A percentile compares a stretch with the other conserved stretches of the same genome.
Evolutionary conservation across 352 stramenopile genomes (phyloP).

Genomic region (Globisporangium apiculatum): DNA sequence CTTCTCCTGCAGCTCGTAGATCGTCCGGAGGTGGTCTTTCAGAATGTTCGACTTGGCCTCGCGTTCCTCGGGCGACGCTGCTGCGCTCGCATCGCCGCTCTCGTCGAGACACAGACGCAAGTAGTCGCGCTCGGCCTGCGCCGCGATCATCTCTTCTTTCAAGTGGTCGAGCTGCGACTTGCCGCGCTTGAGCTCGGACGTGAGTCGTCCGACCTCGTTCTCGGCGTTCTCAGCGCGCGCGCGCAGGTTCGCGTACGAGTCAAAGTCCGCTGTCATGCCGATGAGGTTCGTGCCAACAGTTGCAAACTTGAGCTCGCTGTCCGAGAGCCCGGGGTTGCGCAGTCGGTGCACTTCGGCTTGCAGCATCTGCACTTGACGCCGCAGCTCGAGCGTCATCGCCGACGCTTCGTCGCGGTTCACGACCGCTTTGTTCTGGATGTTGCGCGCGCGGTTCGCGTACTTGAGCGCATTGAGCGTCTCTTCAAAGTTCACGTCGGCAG

Average conservation of each 20-base stretch:
- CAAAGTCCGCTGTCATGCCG: conserved; percentile 59
- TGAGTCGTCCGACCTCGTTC: conserved; percentile 69
- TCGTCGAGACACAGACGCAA: conserved; percentile 68
- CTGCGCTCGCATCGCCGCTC: conserved; percentile 10
- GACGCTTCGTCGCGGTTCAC: conserved; percentile 82
- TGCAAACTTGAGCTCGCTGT: conserved; percentile 67
- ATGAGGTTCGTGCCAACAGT: conserved; percentile 57
- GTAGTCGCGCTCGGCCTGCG: conserved; percentile 78
- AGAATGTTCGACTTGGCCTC: conserved; percentile 62
- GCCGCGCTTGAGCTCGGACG: conserved; percentile 66
- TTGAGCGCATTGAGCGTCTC: conserved; percentile 91
- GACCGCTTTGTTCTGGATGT: conserved; percentile 88
- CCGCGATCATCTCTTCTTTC: conserved; percentile 82
- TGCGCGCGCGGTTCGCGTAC: conserved; percentile 88
- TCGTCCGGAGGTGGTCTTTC: conserved; percentile 74
- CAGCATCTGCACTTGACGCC: conserved; percentile 71
- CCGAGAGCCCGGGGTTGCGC: conserved; percentile 70
- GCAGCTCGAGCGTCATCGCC: conserved; percentile 61
- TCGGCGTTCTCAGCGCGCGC: conserved; percentile 71
- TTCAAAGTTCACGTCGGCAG: conserved; percentile 87
- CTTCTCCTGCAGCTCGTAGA: conserved; percentile 75
- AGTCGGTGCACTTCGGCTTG: conserved; percentile 79
- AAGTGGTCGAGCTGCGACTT: conserved; percentile 74
- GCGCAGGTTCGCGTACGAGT: conserved; percentile 71
- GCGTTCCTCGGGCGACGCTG: conserved; percentile 24